Evolutionary conservation across 2,329 filamentous ascomycete species (phyloP), one percentile per base, ranked within the genome.

Genomic region (Neophaeococcomyces aloes): DNA sequence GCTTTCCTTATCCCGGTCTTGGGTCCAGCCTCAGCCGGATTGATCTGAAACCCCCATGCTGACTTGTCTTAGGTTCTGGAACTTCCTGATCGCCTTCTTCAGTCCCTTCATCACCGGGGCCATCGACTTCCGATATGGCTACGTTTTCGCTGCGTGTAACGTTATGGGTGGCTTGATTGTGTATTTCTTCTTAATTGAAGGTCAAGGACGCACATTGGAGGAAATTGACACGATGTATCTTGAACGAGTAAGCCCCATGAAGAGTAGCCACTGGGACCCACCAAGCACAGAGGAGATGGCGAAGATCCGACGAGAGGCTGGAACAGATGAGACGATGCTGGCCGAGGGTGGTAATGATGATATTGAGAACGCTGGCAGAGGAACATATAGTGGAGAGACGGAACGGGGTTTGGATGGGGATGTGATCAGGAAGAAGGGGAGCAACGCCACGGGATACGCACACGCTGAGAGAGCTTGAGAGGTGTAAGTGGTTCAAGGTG

Each of bases 211-310:
- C 6, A 79, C 76, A 0, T 69, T 89, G 1, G 83, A 88, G 63
- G 82, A 88, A 59, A 81, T 88, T 44, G 83, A 88, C 54, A 81
- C 77, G 36, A 83, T 83, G 79, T 86, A 86, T 51, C 68, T 83
- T 25, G 68, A 80, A 45, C 65, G 65, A 21, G 78, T 84, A n/a
- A 72, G 65, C 48, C 78, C 81, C 0, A 75, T 74, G 64, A 48
- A 50, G 15, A 44, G 39, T 30, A 37, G 18, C 27, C 44, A 48
- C 15, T 50, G 50, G 50, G 40, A 48, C 1, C 17, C 50, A 15
- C 49, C 49, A 7, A 18, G 29, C 2, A 47, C 53, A 15, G 50
- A 54, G 11, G 53, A 56, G 41, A 54, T 56, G 32, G 47, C 50
- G 3, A 43, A 31, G 29, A 54, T 56, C 40, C 35, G 53, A 29